A percentile compares a stretch with the other conserved stretches of the same genome.
Conservation (phyloP, 768 basidiomycete genomes). For the Tricholoma flavovirens region DNA sequence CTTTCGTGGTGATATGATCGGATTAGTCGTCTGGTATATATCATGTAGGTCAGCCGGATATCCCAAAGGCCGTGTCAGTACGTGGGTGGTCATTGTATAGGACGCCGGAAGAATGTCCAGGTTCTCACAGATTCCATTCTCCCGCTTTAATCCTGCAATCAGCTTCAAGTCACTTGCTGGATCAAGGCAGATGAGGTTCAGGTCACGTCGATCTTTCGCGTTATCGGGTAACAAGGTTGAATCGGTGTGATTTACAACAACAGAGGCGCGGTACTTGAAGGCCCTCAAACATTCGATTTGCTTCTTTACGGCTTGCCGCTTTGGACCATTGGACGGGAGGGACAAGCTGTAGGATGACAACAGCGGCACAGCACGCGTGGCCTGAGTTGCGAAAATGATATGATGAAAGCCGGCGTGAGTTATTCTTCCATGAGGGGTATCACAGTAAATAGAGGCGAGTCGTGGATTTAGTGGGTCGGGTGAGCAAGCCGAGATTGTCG, state of each 20-base stretch:
- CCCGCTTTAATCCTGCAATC: slow-evolving; percentile 1
- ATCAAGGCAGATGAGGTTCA: slow-evolving; percentile 48
- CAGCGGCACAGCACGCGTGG: slow-evolving; percentile 52
- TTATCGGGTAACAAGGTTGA: slow-evolving; percentile 47
- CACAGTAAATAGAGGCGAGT: slow-evolving; percentile 34
- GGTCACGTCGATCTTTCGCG: slow-evolving; percentile 48
- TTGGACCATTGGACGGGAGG: slow-evolving; percentile 21
- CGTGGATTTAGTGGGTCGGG: slow-evolving; percentile 29
- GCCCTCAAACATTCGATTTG: slow-evolving; percentile 44
- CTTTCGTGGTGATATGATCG: slow-evolving; percentile 46
- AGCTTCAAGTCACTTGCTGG: background rate
- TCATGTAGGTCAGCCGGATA: slow-evolving; percentile 26
- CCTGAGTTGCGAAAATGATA: slow-evolving; percentile 71
- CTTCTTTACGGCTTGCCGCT: slow-evolving; percentile 27
- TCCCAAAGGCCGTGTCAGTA: slow-evolving; percentile 35
- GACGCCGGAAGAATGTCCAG: slow-evolving; percentile 31
- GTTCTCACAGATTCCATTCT: slow-evolving; percentile 8
- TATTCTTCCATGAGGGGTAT: slow-evolving; percentile 20
- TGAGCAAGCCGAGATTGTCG: slow-evolving; percentile 42
- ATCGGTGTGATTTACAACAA: slow-evolving; percentile 73
- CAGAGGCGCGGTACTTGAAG: slow-evolving; percentile 49
- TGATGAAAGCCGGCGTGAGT: slow-evolving; percentile 51
- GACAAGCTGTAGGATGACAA: slow-evolving; percentile 41
- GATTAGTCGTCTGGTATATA: slow-evolving; percentile 73
- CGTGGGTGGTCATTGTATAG: slow-evolving; percentile 71